Conservation (phyloP, 2,329 filamentous ascomycete species). For the Aspergillus novofumigatus region DNA sequence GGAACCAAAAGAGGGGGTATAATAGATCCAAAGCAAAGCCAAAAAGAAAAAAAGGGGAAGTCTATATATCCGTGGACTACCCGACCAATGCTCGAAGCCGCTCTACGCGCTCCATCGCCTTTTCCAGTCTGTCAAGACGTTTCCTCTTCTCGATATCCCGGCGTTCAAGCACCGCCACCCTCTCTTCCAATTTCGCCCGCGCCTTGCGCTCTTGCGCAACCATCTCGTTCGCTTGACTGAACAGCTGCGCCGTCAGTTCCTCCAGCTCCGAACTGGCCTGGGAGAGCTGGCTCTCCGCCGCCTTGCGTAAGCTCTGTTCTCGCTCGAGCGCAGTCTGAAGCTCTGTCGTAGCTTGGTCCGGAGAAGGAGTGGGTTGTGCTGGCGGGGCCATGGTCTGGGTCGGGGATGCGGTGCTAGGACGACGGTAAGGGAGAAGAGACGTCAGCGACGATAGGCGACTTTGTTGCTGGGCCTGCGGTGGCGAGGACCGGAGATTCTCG, state of each 20-base stretch:
- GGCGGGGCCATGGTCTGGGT: constrained; percentile 7
- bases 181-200: constrained; percentile 48
- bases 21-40: background rate
- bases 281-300: constrained; percentile 54
- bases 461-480: constrained; percentile 25
- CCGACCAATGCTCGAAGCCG: constrained; percentile 53
- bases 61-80: constrained; percentile 9
- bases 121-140: constrained; percentile 53
- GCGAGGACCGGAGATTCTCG: constrained; percentile 26
- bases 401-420: constrained; percentile 31
- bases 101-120: constrained; percentile 55
- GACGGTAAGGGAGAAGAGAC: constrained; percentile 37
- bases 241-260: constrained; percentile 57
- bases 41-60: constrained; percentile 1
- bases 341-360: constrained; percentile 31
- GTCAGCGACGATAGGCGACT: constrained; percentile 37
- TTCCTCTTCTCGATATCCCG: constrained; percentile 49
- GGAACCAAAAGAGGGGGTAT: constrained; percentile 5
- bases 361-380: constrained; percentile 17
- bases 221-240: constrained; percentile 64
- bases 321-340: constrained; percentile 52
- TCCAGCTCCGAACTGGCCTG: constrained; percentile 57
- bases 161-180: constrained; percentile 44
- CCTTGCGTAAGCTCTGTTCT: constrained; percentile 52
- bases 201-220: constrained; percentile 59